These are phyloP conservation scores for Echites panduratus DNA, from an alignment of 257 asterid species.

Conservation along the genomic window DNA sequence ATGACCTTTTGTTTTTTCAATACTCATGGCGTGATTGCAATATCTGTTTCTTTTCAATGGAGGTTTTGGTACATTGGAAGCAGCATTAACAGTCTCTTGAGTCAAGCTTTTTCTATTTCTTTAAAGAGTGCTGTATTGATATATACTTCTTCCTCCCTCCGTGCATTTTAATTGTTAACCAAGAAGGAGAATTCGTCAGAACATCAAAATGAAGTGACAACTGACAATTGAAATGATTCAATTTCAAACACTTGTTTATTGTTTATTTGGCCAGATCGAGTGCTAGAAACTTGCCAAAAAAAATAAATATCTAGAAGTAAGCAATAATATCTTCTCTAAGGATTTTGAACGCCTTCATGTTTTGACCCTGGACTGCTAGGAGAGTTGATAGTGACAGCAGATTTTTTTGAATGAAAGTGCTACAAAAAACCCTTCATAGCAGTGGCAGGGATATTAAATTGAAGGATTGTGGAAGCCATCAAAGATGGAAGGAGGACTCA, in stretches of 20 bases:
- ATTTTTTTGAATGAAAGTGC: not conserved
- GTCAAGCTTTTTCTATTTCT: not conserved
- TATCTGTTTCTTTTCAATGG: too few relatives aligned
- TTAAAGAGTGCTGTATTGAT: not conserved
- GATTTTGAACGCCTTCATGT: not conserved
- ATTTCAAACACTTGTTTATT: not conserved
- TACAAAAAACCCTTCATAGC: not conserved
- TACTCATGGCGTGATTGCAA: not conserved
- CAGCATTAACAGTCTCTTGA: too few relatives aligned
- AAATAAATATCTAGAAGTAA: too few relatives aligned
- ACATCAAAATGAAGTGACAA: not conserved
- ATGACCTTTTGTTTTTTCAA: not conserved
- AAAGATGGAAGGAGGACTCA: conserved; percentile 18
- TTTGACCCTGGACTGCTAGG: not conserved
- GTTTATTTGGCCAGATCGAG: too few relatives aligned
- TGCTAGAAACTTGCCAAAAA: too few relatives aligned
- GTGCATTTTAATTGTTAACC: not conserved
- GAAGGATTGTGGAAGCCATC: not conserved
- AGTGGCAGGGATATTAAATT: not conserved
- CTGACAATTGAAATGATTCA: not conserved
- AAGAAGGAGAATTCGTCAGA: too few relatives aligned
- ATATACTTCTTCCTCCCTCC: too few relatives aligned
- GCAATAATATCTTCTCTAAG: not conserved
- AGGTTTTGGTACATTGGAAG: too few relatives aligned
- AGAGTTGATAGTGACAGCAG: not conserved